phyloP scores from a whole-genome alignment of 2,329 filamentous ascomycete species.

The Rhynchosporium secalis region DNA sequence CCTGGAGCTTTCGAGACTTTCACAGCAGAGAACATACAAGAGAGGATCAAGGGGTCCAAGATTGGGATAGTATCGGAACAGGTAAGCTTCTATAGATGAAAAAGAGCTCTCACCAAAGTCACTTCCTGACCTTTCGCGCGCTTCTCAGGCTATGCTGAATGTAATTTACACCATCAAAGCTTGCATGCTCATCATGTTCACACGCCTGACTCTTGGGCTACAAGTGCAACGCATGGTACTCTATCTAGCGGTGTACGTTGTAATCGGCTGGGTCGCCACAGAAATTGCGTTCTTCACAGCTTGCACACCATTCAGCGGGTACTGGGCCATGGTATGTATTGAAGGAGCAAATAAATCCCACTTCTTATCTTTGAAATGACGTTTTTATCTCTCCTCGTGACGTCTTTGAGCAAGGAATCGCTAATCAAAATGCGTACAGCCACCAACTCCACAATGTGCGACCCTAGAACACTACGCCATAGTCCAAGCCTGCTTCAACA shows the following conservation, averaged over 20 bases:
- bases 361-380: no score
- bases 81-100: conserved; percentile 37
- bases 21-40: conserved; percentile 42
- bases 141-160: conserved; percentile 45
- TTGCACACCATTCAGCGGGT: conserved; percentile 54
- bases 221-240: conserved; percentile 47
- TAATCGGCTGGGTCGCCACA: conserved; percentile 50
- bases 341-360: no score
- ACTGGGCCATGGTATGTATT: conserved; percentile 50
- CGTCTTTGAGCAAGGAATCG: no score
- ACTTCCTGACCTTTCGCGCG: not conserved
- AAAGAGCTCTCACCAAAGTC: conserved; percentile 41
- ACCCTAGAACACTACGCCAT: conserved; percentile 57
- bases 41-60: conserved; percentile 55
- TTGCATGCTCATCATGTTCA: conserved; percentile 58
- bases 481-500: conserved; percentile 57
- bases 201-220: conserved; percentile 52
- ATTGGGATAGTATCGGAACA: conserved; percentile 61
- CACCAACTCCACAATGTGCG: conserved; percentile 53
- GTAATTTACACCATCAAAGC: conserved; percentile 56
- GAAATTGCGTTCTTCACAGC: conserved; percentile 51
- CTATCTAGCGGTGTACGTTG: conserved; percentile 50
- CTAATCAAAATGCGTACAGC: conserved; percentile 39
- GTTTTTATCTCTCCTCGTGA: no score
- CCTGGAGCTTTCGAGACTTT: conserved; percentile 43